Conservation (phyloP, 345 rosid species). For the Lepidium africanum region DNA sequence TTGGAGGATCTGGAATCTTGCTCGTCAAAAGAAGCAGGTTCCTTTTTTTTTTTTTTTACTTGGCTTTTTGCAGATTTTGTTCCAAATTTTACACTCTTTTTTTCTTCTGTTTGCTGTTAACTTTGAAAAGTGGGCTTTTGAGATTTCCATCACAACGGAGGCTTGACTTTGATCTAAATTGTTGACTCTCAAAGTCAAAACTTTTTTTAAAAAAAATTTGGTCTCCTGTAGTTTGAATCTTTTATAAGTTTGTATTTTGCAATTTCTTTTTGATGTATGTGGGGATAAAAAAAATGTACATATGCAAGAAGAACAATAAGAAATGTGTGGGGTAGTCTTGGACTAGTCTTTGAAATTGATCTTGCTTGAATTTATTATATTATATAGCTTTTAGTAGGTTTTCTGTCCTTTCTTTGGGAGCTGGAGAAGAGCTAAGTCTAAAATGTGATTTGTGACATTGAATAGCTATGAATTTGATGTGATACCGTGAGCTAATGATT, state of each 20-base stretch:
- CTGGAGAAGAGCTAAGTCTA: not conserved
- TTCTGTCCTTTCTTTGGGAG: not conserved
- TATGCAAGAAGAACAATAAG: not conserved
- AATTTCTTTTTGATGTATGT: not conserved
- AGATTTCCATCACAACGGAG: not conserved
- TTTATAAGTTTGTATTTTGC: constrained; percentile 2
- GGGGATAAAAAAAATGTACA: not conserved
- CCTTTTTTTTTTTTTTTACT: not conserved
- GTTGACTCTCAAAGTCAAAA: constrained; percentile 7
- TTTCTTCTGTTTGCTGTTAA: not conserved
- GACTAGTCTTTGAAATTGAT: not conserved
- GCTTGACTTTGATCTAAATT: constrained; percentile 10
- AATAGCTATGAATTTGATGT: not conserved
- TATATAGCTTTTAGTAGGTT: not conserved
- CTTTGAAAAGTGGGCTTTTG: not conserved
- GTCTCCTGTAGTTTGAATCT: not conserved
- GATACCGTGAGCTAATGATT: not conserved
- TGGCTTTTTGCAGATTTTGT: not conserved
- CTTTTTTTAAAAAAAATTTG: not conserved
- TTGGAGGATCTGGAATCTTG: constrained; percentile 99
- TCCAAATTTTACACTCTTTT: not conserved
- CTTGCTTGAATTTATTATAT: not conserved
- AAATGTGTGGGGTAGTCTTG: not conserved
- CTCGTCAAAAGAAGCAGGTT: constrained; percentile 99
- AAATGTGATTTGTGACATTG: not conserved